These are phyloP conservation scores for Solanum paucissectum DNA, from an alignment of 257 asterid species.

Conservation along the genomic window DNA sequence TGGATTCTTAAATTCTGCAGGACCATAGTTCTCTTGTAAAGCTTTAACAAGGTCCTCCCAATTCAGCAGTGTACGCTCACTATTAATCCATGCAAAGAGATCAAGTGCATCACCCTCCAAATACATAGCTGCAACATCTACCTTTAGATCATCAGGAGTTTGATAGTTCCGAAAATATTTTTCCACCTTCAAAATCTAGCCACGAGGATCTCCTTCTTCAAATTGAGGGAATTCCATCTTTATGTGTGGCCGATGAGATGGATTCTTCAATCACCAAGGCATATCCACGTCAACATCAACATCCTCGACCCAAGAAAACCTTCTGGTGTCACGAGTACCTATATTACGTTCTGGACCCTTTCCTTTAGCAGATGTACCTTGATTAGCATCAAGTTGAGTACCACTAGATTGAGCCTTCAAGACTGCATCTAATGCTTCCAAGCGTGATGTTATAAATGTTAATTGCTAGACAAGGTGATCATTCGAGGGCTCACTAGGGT, in stretches of 20 bases:
- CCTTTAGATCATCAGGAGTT: not conserved
- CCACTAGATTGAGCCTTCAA: not conserved
- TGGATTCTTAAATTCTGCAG: not conserved
- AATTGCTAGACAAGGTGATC: not conserved
- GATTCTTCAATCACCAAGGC: not conserved
- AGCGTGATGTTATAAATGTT: not conserved
- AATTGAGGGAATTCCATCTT: not conserved
- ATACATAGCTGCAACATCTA: not conserved
- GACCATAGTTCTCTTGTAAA: not conserved
- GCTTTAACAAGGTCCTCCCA: not conserved
- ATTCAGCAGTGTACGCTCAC: not conserved
- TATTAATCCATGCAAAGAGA: not conserved
- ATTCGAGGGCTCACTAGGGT: not conserved
- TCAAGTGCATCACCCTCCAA: not conserved
- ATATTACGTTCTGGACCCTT: not conserved
- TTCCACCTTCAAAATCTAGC: not conserved
- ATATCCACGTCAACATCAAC: not conserved
- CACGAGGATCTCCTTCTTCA: not conserved
- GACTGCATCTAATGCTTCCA: not conserved
- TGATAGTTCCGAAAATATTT: not conserved
- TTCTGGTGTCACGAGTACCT: not conserved
- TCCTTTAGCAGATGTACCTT: not conserved
- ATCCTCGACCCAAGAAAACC: not conserved
- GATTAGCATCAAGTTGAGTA: not conserved
- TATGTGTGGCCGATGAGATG: not conserved